These are phyloP conservation scores for Kodamaea neixiangensis DNA, from an alignment of 805 yeast genomes.

Conservation along the genomic window DNA sequence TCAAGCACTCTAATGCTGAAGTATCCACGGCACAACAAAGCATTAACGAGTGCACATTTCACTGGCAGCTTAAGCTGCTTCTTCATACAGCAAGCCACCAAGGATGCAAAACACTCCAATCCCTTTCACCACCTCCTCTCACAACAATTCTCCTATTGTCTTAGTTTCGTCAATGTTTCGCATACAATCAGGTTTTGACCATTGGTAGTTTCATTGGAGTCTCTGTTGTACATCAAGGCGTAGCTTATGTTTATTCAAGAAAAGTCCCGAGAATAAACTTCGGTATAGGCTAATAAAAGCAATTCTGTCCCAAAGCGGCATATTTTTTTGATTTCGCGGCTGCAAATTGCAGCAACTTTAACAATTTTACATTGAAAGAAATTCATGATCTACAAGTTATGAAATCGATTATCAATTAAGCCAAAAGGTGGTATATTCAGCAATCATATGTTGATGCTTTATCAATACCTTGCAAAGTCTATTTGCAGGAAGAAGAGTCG, in stretches of 20 bases:
- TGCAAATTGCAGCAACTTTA: background rate
- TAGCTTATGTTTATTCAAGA: background rate
- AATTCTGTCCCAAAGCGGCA: background rate
- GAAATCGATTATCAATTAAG: constrained; percentile 3
- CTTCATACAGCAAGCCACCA: too few relatives aligned
- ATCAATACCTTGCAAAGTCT: background rate
- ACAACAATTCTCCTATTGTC: too few relatives aligned
- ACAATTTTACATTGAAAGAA: background rate
- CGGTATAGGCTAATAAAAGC: background rate
- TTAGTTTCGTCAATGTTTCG: too few relatives aligned
- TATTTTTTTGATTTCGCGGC: background rate
- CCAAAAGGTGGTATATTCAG: constrained; percentile 2
- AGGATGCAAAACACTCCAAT: too few relatives aligned
- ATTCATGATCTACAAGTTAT: background rate
- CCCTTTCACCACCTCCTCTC: too few relatives aligned
- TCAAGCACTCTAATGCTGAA: too few relatives aligned
- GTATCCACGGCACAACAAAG: too few relatives aligned
- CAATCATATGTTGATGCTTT: constrained; percentile 1
- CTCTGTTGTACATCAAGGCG: background rate
- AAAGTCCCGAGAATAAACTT: background rate
- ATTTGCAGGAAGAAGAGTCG: constrained; percentile 3
- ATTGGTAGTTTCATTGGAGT: too few relatives aligned
- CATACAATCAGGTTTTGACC: too few relatives aligned
- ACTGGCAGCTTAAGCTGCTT: too few relatives aligned
- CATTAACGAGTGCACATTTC: too few relatives aligned